A percentile compares a stretch with the other conserved stretches of the same genome.
These are phyloP conservation scores for Malus hybrid DNA, from an alignment of 331 rosid genomes.

Conservation along the genomic window DNA sequence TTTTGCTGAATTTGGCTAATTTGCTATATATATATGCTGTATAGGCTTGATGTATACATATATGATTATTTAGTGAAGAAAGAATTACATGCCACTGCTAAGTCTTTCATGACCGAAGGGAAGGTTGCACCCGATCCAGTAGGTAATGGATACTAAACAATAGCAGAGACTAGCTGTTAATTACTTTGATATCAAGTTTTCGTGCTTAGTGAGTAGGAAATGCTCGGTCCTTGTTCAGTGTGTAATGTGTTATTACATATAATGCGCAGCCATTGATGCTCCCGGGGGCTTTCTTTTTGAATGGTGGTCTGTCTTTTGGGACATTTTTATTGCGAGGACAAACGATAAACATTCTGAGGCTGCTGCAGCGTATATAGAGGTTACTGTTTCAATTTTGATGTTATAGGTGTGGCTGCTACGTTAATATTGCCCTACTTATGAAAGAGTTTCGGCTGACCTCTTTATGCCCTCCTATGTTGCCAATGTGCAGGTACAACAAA, in stretches of 20 bases:
- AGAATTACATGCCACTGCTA: slow-evolving; percentile 81
- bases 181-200: not conserved
- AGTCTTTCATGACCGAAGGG: slow-evolving; percentile 94
- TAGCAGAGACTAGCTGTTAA: not conserved
- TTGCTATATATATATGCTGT: not conserved
- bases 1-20: not conserved
- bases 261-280: slow-evolving; percentile 92
- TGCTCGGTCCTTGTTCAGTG: not conserved
- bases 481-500: slow-evolving; percentile 60
- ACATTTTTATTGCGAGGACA: slow-evolving; percentile 85
- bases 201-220: not conserved
- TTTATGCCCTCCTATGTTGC: not conserved
- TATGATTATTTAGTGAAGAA: slow-evolving; percentile 92
- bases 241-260: slow-evolving; percentile 8
- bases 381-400: slow-evolving; percentile 14
- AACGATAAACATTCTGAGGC: slow-evolving; percentile 92
- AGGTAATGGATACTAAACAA: slow-evolving; percentile 40
- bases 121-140: slow-evolving; percentile 93
- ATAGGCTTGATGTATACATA: slow-evolving; percentile 95
- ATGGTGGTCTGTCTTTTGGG: slow-evolving; percentile 99
- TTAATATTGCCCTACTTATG: not conserved
- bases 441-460: not conserved
- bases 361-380: slow-evolving; percentile 91
- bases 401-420: not conserved
- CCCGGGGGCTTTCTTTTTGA: slow-evolving; percentile 96